A percentile compares a stretch with the other conserved stretches of the same genome.
Conservation (phyloP, 176 grass and related monocot species). For the barley (Hordeum vulgare) region MorexV3_pseudomolecules_assembly NC_058521.1:545515916-545516415, state of each 20-base stretch:
- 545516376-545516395: background rate
- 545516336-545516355: conserved; percentile 21
- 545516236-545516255: conserved; percentile 10
- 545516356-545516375: conserved; percentile 8
- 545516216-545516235: conserved; percentile 30
- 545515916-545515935: too few species aligned
- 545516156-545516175: background rate
- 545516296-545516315: conserved; percentile 22
- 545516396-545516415: background rate
- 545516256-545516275: conserved; percentile 28
- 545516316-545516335: conserved; percentile 30
- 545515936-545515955: too few species aligned
- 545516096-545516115: background rate
- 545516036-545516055: too few species aligned
- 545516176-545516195: conserved; percentile 19
- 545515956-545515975: background rate
- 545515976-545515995: background rate
- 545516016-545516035: background rate
- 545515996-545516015: background rate
- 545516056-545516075: background rate
- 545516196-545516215: conserved; percentile 59
- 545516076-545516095: background rate
- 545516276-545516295: conserved; percentile 15
- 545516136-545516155: background rate
- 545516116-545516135: background rate